Evolutionary conservation across 352 stramenopile genomes (phyloP).

Genomic region (Blastocystis sp.): DNA sequence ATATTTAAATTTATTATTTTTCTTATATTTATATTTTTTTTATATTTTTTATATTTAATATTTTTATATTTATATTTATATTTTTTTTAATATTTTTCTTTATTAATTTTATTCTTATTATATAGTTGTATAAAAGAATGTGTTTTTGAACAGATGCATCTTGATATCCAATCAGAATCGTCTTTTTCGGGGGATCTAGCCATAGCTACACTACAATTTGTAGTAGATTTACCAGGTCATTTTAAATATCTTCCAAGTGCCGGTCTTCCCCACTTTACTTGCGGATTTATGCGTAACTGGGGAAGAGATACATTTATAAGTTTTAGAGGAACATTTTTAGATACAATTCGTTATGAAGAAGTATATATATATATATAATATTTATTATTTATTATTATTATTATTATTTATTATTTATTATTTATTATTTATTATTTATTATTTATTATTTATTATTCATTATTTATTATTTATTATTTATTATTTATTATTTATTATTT

Average conservation of each 20-base stretch:
- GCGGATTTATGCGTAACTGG: conserved; percentile 41
- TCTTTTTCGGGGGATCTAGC: not conserved
- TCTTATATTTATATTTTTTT: not conserved
- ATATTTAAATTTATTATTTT: conserved; percentile 7
- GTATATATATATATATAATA: too few species aligned
- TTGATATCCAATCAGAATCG: not conserved
- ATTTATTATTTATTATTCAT: too few species aligned
- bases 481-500: too few species aligned
- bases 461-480: too few species aligned
- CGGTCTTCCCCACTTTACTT: conserved; percentile 35
- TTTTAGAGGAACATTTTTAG: conserved; percentile 35
- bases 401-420: too few species aligned
- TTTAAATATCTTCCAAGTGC: not conserved
- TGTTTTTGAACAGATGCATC: not conserved
- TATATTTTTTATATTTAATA: not conserved
- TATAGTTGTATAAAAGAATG: not conserved
- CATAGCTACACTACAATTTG: conserved; percentile 23
- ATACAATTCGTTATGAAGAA: conserved; percentile 26
- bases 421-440: too few species aligned
- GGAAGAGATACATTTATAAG: conserved; percentile 42
- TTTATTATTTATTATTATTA: too few species aligned
- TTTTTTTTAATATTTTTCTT: too few species aligned
- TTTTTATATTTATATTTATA: conserved; percentile 1
- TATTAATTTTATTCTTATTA: not conserved
- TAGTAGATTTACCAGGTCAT: conserved; percentile 1